Evolutionary conservation across 2,329 filamentous ascomycete genomes (phyloP).

Genomic region (Aspergillus sp.): DNA sequence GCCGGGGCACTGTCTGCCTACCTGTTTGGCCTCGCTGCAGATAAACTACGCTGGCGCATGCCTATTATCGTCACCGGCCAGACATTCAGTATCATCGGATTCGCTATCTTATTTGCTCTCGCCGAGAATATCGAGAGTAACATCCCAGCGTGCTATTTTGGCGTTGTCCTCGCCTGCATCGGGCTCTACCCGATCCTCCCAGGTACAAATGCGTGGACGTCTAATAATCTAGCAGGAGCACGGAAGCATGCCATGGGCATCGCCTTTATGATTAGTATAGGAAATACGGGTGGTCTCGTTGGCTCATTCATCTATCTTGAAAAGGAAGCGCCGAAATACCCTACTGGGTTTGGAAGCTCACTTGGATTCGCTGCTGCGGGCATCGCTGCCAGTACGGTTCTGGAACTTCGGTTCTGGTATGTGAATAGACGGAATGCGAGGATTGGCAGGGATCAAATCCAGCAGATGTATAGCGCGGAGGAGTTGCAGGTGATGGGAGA

Average conservation of each 20-base stretch:
- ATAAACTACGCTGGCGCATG: constrained; percentile 40
- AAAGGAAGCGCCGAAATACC: constrained; percentile 32
- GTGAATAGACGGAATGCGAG: neutral
- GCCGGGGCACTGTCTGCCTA: constrained; percentile 31
- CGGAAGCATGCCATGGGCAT: constrained; percentile 45
- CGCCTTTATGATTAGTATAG: constrained; percentile 25
- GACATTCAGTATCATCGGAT: too few relatives aligned
- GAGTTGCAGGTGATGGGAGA: neutral
- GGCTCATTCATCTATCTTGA: constrained; percentile 36
- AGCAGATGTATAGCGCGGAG: neutral
- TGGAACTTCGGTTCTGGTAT: neutral
- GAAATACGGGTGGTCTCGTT: constrained; percentile 41
- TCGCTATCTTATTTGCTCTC: too few relatives aligned
- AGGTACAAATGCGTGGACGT: constrained; percentile 44
- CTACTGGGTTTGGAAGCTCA: constrained; percentile 34
- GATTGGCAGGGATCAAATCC: neutral
- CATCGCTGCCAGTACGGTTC: constrained; percentile 9
- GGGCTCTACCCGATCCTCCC: constrained; percentile 42
- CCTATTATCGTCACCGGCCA: constrained; percentile 33
- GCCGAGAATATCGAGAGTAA: too few relatives aligned
- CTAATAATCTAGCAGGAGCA: constrained; percentile 40
- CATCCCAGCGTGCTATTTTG: too few relatives aligned
- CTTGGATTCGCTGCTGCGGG: constrained; percentile 28
- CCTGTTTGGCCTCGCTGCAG: constrained; percentile 35
- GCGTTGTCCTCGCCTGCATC: neutral